Evolutionary conservation across 768 basidiomycete species (phyloP).

Genomic region (Terana coerulea): DNA sequence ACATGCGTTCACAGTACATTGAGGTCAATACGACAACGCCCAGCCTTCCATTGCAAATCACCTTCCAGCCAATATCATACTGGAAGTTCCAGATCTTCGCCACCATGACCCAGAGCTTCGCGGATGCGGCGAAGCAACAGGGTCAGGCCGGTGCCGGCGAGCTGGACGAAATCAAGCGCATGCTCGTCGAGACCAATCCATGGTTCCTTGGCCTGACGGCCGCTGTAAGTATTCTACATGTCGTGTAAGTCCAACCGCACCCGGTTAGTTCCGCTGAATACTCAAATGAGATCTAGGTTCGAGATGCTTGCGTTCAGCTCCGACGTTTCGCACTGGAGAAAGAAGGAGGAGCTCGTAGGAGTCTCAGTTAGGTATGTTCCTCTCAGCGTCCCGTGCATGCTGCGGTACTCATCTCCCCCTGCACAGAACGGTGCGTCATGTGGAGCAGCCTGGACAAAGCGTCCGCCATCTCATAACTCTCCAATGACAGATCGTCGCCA

Average conservation of each 20-base stretch:
- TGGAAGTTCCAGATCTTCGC: conserved; percentile 87
- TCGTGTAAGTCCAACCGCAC: conserved; percentile 45
- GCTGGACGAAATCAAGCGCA: conserved; percentile 93
- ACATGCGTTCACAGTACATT: conserved; percentile 72
- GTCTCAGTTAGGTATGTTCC: conserved; percentile 79
- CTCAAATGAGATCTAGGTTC: conserved; percentile 47
- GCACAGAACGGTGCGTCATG: conserved; percentile 49
- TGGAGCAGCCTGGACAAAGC: conserved; percentile 9
- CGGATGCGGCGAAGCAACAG: conserved; percentile 79
- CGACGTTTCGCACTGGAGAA: conserved; percentile 93
- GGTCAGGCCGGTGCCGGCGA: conserved; percentile 53
- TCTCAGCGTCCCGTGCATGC: conserved; percentile 8
- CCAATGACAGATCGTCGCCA: conserved; percentile 66
- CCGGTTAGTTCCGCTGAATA: conserved; percentile 6
- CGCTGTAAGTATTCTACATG: conserved; percentile 82
- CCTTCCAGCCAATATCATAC: conserved; percentile 81
- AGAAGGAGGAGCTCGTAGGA: conserved; percentile 92
- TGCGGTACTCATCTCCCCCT: conserved; percentile 7
- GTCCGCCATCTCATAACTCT: neutral
- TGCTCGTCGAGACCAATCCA: conserved; percentile 86
- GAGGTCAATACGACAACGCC: conserved; percentile 86
- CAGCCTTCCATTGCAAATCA: conserved; percentile 73
- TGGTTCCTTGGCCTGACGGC: conserved; percentile 85
- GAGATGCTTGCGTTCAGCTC: conserved; percentile 96
- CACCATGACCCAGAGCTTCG: conserved; percentile 81